Conservation (phyloP, 2,329 filamentous ascomycete species). For the Onygenales sp. region DNA sequence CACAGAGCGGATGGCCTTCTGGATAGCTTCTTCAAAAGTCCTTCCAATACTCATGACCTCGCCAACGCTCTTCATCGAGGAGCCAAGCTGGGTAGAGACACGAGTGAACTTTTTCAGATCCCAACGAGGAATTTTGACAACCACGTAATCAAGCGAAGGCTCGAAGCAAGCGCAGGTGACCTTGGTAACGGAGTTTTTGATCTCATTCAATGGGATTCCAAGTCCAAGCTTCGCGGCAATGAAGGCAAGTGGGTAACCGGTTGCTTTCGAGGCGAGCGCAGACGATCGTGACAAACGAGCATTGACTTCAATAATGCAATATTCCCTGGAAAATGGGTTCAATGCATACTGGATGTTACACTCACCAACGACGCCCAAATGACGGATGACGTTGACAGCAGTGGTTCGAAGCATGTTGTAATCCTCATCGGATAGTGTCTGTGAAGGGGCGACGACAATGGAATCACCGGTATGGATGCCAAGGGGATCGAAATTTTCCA, state of each 20-base stretch:
- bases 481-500: constrained; percentile 99
- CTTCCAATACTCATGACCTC: constrained; percentile 98
- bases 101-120: constrained; percentile 98
- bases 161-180: constrained; percentile 96
- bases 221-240: constrained; percentile 95
- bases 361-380: constrained; percentile 93
- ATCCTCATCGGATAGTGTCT: constrained; percentile 93
- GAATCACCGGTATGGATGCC: constrained; percentile 98
- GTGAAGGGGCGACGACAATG: constrained; percentile 93
- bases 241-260: constrained; percentile 90
- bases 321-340: constrained; percentile 90
- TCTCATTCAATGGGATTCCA: constrained; percentile 89
- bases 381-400: constrained; percentile 92
- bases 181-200: constrained; percentile 91
- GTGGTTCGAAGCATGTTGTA: constrained; percentile 99
- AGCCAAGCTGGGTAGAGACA: constrained; percentile 89
- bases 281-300: constrained; percentile 92
- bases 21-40: constrained; percentile 95
- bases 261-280: constrained; percentile 91
- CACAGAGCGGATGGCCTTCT: constrained; percentile 92
- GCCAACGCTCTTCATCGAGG: constrained; percentile 99
- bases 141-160: constrained; percentile 93
- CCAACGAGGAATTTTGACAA: constrained; percentile 98
- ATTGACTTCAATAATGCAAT: constrained; percentile 99
- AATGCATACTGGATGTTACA: constrained; percentile 98